phyloP scores from a whole-genome alignment of 306 rosid species.

The Malus sieversii region DNA sequence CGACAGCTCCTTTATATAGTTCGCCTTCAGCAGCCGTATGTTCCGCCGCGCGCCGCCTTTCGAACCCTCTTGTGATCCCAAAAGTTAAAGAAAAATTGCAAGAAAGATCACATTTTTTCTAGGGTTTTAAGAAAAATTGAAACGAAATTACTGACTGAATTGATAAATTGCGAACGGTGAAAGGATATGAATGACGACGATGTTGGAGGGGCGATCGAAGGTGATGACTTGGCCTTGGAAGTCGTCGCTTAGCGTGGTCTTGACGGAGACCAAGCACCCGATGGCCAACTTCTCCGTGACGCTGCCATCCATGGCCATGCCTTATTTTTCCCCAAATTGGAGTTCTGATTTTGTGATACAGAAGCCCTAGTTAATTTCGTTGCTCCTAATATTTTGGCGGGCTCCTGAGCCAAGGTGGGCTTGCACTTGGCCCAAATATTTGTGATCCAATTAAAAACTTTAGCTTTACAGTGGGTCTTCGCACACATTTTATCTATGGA shows the following conservation, averaged over 20 bases:
- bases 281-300: slow-evolving; percentile 58
- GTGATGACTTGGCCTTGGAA: slow-evolving; percentile 79
- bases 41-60: slow-evolving; percentile 58
- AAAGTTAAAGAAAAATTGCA: slow-evolving; percentile 7
- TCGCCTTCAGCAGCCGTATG: slow-evolving; percentile 65
- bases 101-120: background rate
- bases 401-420: background rate
- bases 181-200: slow-evolving; percentile 80
- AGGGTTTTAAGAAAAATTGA: slow-evolving; percentile 7
- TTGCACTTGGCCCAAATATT: background rate
- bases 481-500: too few relatives aligned
- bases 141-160: background rate
- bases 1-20: slow-evolving; percentile 64
- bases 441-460: background rate
- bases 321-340: slow-evolving; percentile 7
- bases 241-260: slow-evolving; percentile 78
- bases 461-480: too few relatives aligned
- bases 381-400: background rate
- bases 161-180: background rate
- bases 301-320: slow-evolving; percentile 53
- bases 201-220: slow-evolving; percentile 76
- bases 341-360: background rate
- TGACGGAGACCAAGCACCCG: slow-evolving; percentile 74
- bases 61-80: slow-evolving; percentile 47
- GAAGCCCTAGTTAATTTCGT: background rate